Percentiles rank a stretch among this genome's conserved stretches.
Evolutionary conservation across 176 grass and related monocot genomes (phyloP).

Genomic region (Typha latifolia): DNA sequence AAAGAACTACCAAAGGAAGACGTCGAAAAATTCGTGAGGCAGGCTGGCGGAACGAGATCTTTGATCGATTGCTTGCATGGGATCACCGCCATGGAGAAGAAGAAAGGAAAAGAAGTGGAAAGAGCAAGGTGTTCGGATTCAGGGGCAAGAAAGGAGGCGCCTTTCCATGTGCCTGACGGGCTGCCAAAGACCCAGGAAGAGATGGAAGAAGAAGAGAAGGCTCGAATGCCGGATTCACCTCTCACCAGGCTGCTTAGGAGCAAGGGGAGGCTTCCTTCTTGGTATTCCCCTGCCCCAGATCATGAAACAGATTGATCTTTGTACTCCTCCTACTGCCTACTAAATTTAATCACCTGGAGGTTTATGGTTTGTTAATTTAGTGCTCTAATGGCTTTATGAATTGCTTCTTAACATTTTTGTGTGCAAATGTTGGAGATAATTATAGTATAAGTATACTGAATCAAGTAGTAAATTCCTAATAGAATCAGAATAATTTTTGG

Average conservation of each 20-base stretch:
- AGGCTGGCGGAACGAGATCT: slow-evolving; percentile 30
- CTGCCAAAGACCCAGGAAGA: slow-evolving; percentile 62
- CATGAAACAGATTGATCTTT: slow-evolving; percentile 10
- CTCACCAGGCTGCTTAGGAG: slow-evolving; percentile 61
- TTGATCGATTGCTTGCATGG: slow-evolving; percentile 51
- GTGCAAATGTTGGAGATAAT: no score
- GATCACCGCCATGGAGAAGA: slow-evolving; percentile 34
- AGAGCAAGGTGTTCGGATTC: slow-evolving; percentile 1
- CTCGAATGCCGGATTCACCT: slow-evolving; percentile 50
- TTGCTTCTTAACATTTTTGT: no score
- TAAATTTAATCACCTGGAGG: no score
- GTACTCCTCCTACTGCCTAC: no score
- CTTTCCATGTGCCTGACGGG: slow-evolving; percentile 56
- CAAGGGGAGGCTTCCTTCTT: slow-evolving; percentile 54
- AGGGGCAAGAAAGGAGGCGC: slow-evolving; percentile 11
- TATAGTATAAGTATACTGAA: no score
- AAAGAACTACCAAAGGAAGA: slow-evolving; percentile 38
- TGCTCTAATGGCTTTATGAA: no score
- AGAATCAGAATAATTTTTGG: no score
- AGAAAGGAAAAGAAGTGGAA: slow-evolving; percentile 24
- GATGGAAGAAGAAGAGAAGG: slow-evolving; percentile 52
- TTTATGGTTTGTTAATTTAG: no score
- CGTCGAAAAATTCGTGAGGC: slow-evolving; percentile 26
- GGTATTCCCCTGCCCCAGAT: slow-evolving; percentile 32
- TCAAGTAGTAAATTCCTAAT: no score